Evolutionary conservation across 1,139 yeast genomes (phyloP), one percentile per base, ranked within the genome.

Genomic region (Scheffersomyces cryptocercus): DNA sequence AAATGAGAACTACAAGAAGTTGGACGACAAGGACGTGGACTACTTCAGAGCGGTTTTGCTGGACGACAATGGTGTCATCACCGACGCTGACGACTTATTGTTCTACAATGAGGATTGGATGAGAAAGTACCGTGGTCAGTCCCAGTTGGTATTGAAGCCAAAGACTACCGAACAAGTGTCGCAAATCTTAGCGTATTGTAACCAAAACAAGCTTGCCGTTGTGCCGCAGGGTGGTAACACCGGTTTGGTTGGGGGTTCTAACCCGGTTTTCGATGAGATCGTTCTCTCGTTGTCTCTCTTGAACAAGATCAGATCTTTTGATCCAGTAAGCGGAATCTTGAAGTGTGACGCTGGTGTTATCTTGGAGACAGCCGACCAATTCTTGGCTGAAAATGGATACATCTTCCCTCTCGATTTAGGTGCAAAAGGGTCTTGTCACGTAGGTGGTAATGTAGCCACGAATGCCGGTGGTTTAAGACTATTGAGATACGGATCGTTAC

Each of bases 221-320:
- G 97, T 89, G 5, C 98, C 99, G 10, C 98, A 93, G 67, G 97
- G 98, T 59, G 99, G 99, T 49, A 91, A 91, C 65, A 91, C 98
- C 3, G 97, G 97, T 14, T 78, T 91, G 42, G 99, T 93, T 32
- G 99, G 98, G 45, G 99, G 98, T 2, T 86, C 96, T 2, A 82
- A 84, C 28, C 97, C 99, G 0, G 84, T 91, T 2, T 93, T 90
- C 64, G 99, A 91, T 63, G 99, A 91, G 67, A 81, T 93, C 39
- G 77, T 91, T 29, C 54, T 91, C 28, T 85, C 90, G 1, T 67
- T 89, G 43, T 67, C 86, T 29, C 79, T 78, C 56, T 62, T 93
- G 75, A 90, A 89, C 71, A 79, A 86, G 58, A 79, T 93, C 51
- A 80, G 96, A 59, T 78, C 87, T 1, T 91, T 91, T 58, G 97